phyloP scores from a whole-genome alignment of 805 yeast genomes.

The Schwanniomyces pseudopolymorphus region DNA sequence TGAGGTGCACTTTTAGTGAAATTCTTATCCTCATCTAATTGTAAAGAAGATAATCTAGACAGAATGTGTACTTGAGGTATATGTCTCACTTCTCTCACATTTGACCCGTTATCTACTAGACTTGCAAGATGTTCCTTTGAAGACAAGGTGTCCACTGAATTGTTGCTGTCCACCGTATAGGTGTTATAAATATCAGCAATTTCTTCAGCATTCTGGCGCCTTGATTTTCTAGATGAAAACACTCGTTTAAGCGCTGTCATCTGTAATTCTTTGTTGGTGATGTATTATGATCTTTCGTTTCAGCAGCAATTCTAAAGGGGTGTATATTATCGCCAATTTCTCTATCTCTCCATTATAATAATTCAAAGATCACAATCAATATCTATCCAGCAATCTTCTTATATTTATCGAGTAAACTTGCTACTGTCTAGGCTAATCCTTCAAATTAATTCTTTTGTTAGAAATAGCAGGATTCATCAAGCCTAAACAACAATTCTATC shows the following conservation, averaged over 20 bases:
- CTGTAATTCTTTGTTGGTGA: background rate
- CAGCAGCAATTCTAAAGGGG: background rate
- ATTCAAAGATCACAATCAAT: background rate
- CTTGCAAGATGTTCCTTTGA: conserved; percentile 16
- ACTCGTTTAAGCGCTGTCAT: background rate
- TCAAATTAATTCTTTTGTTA: background rate
- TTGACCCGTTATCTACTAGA: conserved; percentile 4
- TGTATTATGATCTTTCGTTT: background rate
- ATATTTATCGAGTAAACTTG: background rate
- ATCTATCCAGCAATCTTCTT: background rate
- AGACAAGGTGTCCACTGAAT: conserved; percentile 28
- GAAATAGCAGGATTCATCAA: background rate
- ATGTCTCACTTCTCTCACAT: background rate
- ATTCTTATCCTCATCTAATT: conserved; percentile 11
- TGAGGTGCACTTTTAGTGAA: conserved; percentile 25
- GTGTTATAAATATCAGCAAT: conserved; percentile 6
- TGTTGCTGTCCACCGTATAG: conserved; percentile 10
- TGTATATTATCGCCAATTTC: background rate
- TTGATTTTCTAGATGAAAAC: background rate
- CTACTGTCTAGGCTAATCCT: background rate
- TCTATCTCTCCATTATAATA: background rate
- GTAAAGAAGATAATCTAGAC: conserved; percentile 22
- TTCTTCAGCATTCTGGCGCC: conserved; percentile 1
- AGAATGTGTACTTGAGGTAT: conserved; percentile 20
- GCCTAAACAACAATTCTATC: background rate